Evolutionary conservation across 176 grass and related monocot genomes (phyloP).

Genomic region (Elymus sibiricus): DNA sequence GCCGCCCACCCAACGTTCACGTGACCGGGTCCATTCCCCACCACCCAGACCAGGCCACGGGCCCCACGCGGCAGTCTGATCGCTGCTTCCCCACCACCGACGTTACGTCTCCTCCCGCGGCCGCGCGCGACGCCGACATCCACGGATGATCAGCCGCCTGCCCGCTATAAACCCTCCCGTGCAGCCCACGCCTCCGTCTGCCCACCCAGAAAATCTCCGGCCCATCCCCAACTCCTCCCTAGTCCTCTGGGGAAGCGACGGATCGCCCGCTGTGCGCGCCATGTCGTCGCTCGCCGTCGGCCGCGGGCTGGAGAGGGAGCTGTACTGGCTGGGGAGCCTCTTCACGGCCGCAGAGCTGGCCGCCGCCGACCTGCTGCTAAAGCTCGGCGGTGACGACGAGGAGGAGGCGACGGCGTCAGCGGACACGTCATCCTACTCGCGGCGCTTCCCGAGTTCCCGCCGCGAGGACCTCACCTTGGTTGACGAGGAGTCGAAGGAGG

Average conservation of each 20-base stretch:
- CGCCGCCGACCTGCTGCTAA: constrained; percentile 56
- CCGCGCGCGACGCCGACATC: too few species aligned
- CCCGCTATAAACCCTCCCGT: constrained; percentile 2
- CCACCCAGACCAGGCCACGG: neutral
- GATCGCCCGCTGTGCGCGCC: neutral
- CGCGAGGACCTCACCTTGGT: too few species aligned
- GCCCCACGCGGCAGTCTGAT: neutral
- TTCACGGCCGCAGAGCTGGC: constrained; percentile 61
- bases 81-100: too few species aligned
- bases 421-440: constrained; percentile 3
- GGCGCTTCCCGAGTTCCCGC: constrained; percentile 31
- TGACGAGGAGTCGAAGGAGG: neutral
- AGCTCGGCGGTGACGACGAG: constrained; percentile 37
- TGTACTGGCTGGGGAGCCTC: neutral
- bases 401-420: neutral
- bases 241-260: neutral
- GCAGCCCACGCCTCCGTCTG: neutral
- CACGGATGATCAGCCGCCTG: neutral
- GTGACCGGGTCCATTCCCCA: too few species aligned
- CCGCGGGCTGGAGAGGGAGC: neutral
- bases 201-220: neutral
- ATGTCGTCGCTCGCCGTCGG: neutral
- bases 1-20: too few species aligned
- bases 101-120: too few species aligned
- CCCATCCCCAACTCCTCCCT: neutral